Base-by-base conservation (phyloP, 129 eudicot species). In the Saussurea involucrata region DNA sequence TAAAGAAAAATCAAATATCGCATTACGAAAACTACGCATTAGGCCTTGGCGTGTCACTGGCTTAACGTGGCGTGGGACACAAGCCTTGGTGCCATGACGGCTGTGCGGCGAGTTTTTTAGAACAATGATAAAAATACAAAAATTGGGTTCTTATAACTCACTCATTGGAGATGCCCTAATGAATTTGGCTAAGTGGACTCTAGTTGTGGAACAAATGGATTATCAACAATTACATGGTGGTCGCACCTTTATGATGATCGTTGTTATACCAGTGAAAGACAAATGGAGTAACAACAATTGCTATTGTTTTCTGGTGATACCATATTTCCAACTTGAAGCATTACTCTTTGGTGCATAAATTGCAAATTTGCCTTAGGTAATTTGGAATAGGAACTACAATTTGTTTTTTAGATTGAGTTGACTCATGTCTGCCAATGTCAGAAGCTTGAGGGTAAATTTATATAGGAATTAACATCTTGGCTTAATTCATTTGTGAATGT, bases 401-500 rank as follows among this genome's bases (percentile, higher is more conserved):
- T 68, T 68, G 36, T 42, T 76, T 20, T 46, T 58, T 75, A 61
- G 27, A 24, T 61, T 75, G 40, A 75, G 28, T 12, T 64, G 61
- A 42, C n/a, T n/a, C n/a, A n/a, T n/a, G n/a, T n/a, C 15, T 37
- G 25, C 24, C 24, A 67, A 10, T 69, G 31, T 33, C 27, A 10
- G 71, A 64, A 63, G 71, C 44, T 40, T 25, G 60, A 63, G 63
- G 36, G 36, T 74, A 20, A 24, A 37, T 63, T 17, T 40, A 12
- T 25, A 29, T 63, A 42, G 71, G 82, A 12, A 60, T 72, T 64
- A 27, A 69, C n/a, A 36, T 60, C 13, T 11, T 66, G 1, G 36
- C 25, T 17, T 57, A 46, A 68, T 76, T 25, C 49, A 64, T 70
- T 68, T 78, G 58, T 44, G 74, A 55, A 71, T 82, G 40, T 74